These are phyloP conservation scores for Datisca glomerata DNA, from an alignment of 306 rosid genomes.

Conservation along the genomic window DNA sequence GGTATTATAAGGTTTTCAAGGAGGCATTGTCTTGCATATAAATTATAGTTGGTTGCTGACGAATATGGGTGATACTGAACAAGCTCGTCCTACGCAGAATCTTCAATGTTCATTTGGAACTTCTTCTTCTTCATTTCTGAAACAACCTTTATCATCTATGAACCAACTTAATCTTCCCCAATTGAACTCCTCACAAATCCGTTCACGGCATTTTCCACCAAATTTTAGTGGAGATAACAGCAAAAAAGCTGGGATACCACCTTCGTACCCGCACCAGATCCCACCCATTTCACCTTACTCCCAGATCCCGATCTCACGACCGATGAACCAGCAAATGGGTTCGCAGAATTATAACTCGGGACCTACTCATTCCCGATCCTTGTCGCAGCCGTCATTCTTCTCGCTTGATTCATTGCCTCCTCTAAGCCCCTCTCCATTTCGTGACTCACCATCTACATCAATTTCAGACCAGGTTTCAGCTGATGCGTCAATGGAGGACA, in stretches of 20 bases:
- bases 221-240: conserved; percentile 25
- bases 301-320: conserved; percentile 73
- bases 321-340: conserved; percentile 28
- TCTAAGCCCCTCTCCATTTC: conserved; percentile 62
- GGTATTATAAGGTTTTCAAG: conserved; percentile 2
- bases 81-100: conserved; percentile 40
- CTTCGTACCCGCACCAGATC: conserved; percentile 82
- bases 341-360: conserved; percentile 34
- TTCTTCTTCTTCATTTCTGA: conserved; percentile 46
- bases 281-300: conserved; percentile 87
- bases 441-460: conserved; percentile 53
- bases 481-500: conserved; percentile 80
- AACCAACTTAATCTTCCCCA: conserved; percentile 60
- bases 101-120: conserved; percentile 60
- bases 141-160: conserved; percentile 40
- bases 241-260: conserved; percentile 64
- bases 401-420: conserved; percentile 77
- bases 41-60: background rate
- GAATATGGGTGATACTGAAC: conserved; percentile 69
- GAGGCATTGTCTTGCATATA: conserved; percentile 3
- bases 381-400: conserved; percentile 76
- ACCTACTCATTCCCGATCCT: conserved; percentile 71
- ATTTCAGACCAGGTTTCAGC: conserved; percentile 40
- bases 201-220: conserved; percentile 42
- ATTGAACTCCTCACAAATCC: conserved; percentile 44